Conservation (phyloP, 1,284 basidiomycete species). For the Rhizoctonia solani region DNA sequence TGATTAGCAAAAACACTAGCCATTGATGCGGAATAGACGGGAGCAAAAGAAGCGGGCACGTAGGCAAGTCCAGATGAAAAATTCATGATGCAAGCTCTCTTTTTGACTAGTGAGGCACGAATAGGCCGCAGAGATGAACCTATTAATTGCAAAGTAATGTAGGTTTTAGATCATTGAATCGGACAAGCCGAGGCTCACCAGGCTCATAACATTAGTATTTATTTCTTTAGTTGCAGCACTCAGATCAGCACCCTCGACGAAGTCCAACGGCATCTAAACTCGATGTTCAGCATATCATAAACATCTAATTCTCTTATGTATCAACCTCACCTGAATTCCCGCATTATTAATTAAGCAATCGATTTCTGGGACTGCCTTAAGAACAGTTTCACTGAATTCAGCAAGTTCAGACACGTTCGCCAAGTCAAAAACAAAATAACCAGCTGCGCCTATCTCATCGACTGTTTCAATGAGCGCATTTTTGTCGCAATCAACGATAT, state of each 20-base stretch:
- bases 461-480: conserved; percentile 43
- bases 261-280: not conserved
- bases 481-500: conserved; percentile 47
- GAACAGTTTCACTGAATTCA: conserved; percentile 43
- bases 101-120: conserved; percentile 3
- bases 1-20: not conserved
- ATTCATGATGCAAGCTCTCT: conserved; percentile 13
- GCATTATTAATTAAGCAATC: conserved; percentile 50
- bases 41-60: not conserved
- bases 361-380: conserved; percentile 47
- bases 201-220: not conserved
- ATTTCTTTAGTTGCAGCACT: not conserved
- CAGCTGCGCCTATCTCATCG: conserved; percentile 43
- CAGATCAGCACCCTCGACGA: not conserved
- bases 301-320: not conserved
- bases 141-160: not conserved
- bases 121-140: conserved; percentile 27
- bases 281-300: not conserved
- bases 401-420: conserved; percentile 43
- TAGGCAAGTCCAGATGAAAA: conserved; percentile 15
- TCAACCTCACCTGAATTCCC: conserved; percentile 43
- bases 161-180: not conserved
- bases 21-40: conserved; percentile 21
- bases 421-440: conserved; percentile 48
- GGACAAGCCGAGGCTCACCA: not conserved